Base-by-base conservation (phyloP, 2,329 filamentous ascomycete species). In the Fusarium sambucinum region DNA sequence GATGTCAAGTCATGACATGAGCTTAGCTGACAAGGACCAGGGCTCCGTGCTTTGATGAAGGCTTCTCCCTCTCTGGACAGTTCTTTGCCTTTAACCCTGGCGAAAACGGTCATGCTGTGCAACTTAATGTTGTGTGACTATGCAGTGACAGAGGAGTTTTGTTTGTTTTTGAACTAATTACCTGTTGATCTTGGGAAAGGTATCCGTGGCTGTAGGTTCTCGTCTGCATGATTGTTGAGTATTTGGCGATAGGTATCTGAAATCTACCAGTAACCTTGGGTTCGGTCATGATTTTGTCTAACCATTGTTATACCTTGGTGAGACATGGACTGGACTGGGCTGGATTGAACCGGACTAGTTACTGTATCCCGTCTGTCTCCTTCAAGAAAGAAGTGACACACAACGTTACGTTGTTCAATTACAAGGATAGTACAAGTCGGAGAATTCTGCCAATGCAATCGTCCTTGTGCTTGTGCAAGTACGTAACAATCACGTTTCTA, bases 371-470 rank as follows among this genome's bases (percentile, higher is more conserved):
- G 53, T 44, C 33, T 58, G 52, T 52, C 40, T 29, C 41, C 38
- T 52, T 51, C 23, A 12, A 17, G 47, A 32, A 45, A 19, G n/a
- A 57, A 53, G 33, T 42, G 66, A 66, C 25, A 25, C 38, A 62
- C 57, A 37, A 41, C 55, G 55, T 73, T 30, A 61, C 45, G 55
- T 72, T 30, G 50, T 53, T 70, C 62, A 61, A 57, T 59, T 47
- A 64, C 69, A 48, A 45, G 54, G 55, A 59, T 60, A 37, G 46
- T 59, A 71, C 59, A 52, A 63, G 50, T 74, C 71, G 71, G 71
- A 73, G 71, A 74, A 73, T 73, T 74, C 60, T 74, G 63, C 53
- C 59, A 70, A 57, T 54, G 64, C 57, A 61, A 55, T 51, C 45
- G 55, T 52, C 58, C 54, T 64, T 64, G 67, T 72, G 55, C 54